Base-by-base conservation (phyloP, 192 early-diverging fungal genomes). In the Coemansia sp. region DNA sequence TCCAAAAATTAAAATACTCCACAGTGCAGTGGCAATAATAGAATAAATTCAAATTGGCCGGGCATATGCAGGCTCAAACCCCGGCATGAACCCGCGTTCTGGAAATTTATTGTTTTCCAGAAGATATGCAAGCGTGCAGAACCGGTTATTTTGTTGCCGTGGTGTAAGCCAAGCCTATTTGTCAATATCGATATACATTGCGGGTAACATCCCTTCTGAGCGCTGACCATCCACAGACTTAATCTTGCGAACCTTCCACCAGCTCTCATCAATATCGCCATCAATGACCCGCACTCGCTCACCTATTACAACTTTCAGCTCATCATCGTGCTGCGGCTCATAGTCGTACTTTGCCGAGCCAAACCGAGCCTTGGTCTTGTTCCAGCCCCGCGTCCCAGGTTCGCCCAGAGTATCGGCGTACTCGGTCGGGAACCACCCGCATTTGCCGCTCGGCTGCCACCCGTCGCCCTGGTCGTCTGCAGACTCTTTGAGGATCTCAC, bases 181-280 rank as follows among this genome's bases (percentile, higher is more conserved):
- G 67, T 79, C 76, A n/a, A 73, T 23, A 19, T 79, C 76, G 38
- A 79, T 79, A 39, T 79, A 79, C 22, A 79, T 79, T 12, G 76
- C 76, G 0, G 76, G 71, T 52, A 79, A 43, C 76, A 79, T 79
- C 4, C 76, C 76, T 29, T 55, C 53, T 4, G 53, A n/a, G n/a
- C 53, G 53, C 25, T 55, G 25, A n/a, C 39, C 62, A 0, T 37
- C 57, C 4, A 12, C 12, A 1, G 49, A 5, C 11, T 2, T 29
- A 11, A 79, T 39, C 35, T 51, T 65, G 11, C 76, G 55, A 6
- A 79, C 76, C 38, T 66, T 73, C 76, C 76, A 79, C 76, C 76
- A 79, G 54, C 71, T 79, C 51, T 79, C 76, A 0, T 67, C 70
- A 11, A 52, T n/a, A 57, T 79, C 76, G 5, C 76, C 76, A 39